phyloP scores from a whole-genome alignment of 2,329 filamentous ascomycete genomes.

The Chaetomium strumarium region DNA sequence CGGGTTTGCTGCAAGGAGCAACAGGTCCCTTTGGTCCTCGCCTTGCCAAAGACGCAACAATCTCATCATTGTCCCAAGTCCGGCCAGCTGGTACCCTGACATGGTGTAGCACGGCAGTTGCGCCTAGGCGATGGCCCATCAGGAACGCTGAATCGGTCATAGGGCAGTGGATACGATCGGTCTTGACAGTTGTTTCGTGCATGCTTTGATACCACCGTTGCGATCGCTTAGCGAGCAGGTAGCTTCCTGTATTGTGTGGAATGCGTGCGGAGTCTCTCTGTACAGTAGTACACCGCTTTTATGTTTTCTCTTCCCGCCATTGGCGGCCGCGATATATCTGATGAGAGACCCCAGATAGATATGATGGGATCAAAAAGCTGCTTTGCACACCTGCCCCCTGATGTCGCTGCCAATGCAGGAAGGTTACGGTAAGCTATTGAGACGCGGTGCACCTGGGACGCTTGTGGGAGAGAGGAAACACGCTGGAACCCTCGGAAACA shows the following conservation, averaged over 20 bases:
- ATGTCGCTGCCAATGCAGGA: background rate
- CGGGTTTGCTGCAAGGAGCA: conserved; percentile 22
- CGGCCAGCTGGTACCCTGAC: background rate
- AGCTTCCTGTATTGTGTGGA: background rate
- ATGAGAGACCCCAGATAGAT: background rate
- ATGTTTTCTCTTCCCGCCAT: no score
- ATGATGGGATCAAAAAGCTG: background rate
- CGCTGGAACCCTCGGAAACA: conserved; percentile 28
- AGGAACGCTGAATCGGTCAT: background rate
- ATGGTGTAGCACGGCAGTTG: background rate
- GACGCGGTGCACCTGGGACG: conserved; percentile 10
- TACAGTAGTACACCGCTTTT: no score
- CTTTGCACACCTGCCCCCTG: no score
- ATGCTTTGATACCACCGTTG: conserved; percentile 18
- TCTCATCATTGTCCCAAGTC: background rate
- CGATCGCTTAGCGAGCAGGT: conserved; percentile 15
- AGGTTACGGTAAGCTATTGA: background rate
- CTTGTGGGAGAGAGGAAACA: conserved; percentile 21
- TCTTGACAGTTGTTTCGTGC: conserved; percentile 13
- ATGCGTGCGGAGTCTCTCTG: no score
- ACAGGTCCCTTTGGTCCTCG: background rate
- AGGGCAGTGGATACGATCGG: background rate
- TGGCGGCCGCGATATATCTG: no score
- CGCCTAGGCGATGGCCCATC: no score
- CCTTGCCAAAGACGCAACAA: background rate